Conservation (phyloP, 192 early-diverging fungal genomes). For the Rhizoclosmatium globosum region DNA sequence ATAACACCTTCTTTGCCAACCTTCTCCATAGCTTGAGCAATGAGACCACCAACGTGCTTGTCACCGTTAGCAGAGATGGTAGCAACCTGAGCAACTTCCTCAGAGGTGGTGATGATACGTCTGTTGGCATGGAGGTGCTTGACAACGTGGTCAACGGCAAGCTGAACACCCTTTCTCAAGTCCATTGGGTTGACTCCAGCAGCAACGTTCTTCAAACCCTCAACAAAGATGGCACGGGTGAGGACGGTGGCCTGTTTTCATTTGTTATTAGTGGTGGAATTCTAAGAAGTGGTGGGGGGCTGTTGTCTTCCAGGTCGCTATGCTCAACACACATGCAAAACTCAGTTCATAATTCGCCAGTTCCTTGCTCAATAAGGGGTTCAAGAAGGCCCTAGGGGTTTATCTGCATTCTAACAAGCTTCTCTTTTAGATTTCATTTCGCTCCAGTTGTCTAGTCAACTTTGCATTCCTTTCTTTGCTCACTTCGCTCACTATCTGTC, state of each 20-base stretch:
- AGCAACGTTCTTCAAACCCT: slow-evolving; percentile 99
- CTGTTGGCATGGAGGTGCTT: slow-evolving; percentile 91
- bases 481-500: no score
- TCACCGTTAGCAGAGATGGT: slow-evolving; percentile 99
- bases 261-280: neutral
- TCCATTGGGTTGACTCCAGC: slow-evolving; percentile 99
- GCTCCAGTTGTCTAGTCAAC: no score
- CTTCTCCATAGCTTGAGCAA: slow-evolving; percentile 99
- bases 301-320: no score
- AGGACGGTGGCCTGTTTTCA: slow-evolving; percentile 75
- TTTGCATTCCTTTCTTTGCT: no score
- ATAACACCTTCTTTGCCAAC: slow-evolving; percentile 99
- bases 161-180: slow-evolving; percentile 92
- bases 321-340: no score
- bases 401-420: no score
- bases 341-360: no score
- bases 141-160: slow-evolving; percentile 93
- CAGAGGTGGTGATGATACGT: slow-evolving; percentile 90
- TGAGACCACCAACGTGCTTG: slow-evolving; percentile 92
- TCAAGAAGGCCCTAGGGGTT: no score
- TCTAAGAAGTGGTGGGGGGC: no score
- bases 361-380: no score
- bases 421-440: no score
- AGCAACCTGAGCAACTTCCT: slow-evolving; percentile 98
- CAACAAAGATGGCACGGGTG: slow-evolving; percentile 97